Base-by-base conservation (phyloP, 1,284 basidiomycete species). In the Ustilago esculenta region DNA sequence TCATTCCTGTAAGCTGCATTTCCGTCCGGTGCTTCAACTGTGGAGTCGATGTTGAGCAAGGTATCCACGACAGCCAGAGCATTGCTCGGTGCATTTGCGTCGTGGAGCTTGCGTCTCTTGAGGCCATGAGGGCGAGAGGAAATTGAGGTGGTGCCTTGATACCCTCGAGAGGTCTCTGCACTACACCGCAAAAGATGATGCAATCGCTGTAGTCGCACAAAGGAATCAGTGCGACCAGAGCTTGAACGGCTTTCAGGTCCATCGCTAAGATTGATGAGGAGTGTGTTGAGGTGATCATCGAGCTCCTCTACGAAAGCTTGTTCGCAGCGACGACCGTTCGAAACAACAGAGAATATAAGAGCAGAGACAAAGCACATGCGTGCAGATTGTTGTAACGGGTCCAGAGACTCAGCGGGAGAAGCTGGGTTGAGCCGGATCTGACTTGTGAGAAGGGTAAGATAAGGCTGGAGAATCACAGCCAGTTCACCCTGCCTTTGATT, bases 101-200 rank as follows among this genome's bases (percentile, higher is more conserved):
- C 25, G 17, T 35, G n/a, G 24, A 58, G 25, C 20, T 43, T 65
- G 37, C 61, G 61, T 43, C 41, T 43, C 33, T 54, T 65, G 18
- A 46, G 10, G 25, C n/a, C 25, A 9, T 27, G 24, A 7, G 41
- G 5, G 18, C 33, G 45, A 20, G 24, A 24, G 24, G 25, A 15
- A 15, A 20, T 12, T 15, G 29, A 10, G 24, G 32, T 25, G 15
- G 29, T 14, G 21, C 18, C 0, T 24, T 35, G 30, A 18, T 45
- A 23, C 1, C 17, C 29, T 12, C 15, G 24, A n/a, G 55, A 30
- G 12, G 20, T 12, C 24, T 40, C 12, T 32, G 15, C 33, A 10
- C 5, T 35, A 40, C n/a, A n/a, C 6, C 32, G 47, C 27, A 55
- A 17, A 12, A 50, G 32, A 9, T n/a, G 24, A n/a, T 46, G 48